Base-by-base conservation (phyloP, 108 stramenopile genomes). In the Asterionellopsis glacialis region DNA sequence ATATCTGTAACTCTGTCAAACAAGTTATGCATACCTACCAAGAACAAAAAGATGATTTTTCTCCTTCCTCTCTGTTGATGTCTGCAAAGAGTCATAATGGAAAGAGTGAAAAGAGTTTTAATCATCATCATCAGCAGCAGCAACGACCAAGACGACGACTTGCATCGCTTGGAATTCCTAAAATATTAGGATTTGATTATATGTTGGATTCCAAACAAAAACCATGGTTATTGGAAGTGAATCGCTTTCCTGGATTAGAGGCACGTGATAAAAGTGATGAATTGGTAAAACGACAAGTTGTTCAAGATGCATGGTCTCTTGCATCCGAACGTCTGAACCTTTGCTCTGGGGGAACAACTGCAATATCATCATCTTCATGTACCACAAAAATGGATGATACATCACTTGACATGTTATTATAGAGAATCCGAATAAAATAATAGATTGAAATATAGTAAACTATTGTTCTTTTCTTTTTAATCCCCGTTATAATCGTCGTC, bases 151-250 rank as follows among this genome's bases (percentile, higher is more conserved):
- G 42, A 19, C 43, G 9, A 18, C 59, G 60, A 18, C 44, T 57
- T 11, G 41, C 50, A 23, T 11, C 33, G 10, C 40, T 70, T 50
- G 68, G 70, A 9, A 61, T 90, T 57, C 88, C 88, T 16, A 90
- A 86, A 58, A 82, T 90, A 39, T 25, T 90, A 40, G 88, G 88
- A 24, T 74, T 90, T 45, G 88, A 90, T 56, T 86, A 80, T 44
- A 82, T 86, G 24, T 61, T 90, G 41, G 71, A 86, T 55, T 55
- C 61, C 11, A 51, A 55, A 18, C 7, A 16, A 13, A 28, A 55
- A 33, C 82, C 84, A 47, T 84, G 75, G 76, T 69, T 90, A 13
- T 69, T 86, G 26, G 84, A 90, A 73, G 79, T 90, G 11, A 90
- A 90, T 66, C 74, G 88, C 61, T 90, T 90, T 47, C 88, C 88